Evolutionary conservation across 495 filamentous ascomycete species (phyloP), one percentile per base, ranked within the genome.

Genomic region (Copromyces sp.): DNA sequence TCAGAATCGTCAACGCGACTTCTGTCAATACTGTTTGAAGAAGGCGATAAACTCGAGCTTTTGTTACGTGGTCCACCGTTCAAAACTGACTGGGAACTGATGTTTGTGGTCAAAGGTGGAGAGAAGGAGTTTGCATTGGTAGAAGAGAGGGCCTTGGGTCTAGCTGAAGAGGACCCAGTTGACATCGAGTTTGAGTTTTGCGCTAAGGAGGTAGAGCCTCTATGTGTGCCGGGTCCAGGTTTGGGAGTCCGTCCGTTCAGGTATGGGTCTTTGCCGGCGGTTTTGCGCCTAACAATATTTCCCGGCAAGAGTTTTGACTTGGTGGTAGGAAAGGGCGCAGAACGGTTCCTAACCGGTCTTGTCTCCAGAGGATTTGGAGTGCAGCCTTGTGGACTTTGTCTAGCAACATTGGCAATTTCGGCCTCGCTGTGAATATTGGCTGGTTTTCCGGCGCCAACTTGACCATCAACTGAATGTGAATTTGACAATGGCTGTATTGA

Each of bases 61-160:
- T 78, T 80, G 42, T 68, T 73, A 11, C 61, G 17, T 11, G 76
- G 73, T 44, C 77, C 73, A 20, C 70, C 72, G 53, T 70, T 47
- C 53, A 11, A 0, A 37, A 3, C 4, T 70, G 72, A 35, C 69
- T 69, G 38, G 68, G 53, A 61, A 59, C 11, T n/a, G 45, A 37
- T 24, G 65, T n/a, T 35, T 68, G 47, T 35, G 17, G 14, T 38
- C 24, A 16, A 32, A 20, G 4, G 41, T 70, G 29, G 24, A 42
- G 69, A 70, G 39, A 53, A 29, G 16, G 20, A 24, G 40, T 45
- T 37, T 53, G 24, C 45, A 37, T 37, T 29, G 29, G 8, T 61
- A 37, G 69, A 38, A 16, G 40, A 53, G 12, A 20, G 41, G 29
- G 16, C 17, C 20, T 35, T 71, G 9, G 69, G 9, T 14, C 42